These are phyloP conservation scores for Trypanosoma grayi DNA, from an alignment of 208 protist species.

Conservation along the genomic window DNA sequence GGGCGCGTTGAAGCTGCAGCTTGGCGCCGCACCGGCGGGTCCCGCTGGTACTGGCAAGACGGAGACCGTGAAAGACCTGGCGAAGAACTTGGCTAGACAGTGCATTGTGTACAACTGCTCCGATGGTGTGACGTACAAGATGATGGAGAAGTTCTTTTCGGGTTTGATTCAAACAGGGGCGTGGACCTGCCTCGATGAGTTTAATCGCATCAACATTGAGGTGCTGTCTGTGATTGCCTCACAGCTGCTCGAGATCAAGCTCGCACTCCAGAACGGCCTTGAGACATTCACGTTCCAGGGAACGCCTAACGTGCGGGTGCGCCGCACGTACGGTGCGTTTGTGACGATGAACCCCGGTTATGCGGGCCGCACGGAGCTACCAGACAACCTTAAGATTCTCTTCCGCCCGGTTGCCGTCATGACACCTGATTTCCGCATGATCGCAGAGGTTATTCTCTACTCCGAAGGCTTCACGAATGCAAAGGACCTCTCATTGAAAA, in stretches of 20 bases:
- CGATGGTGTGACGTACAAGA: slow-evolving; percentile 97
- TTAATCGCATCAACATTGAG: slow-evolving; percentile 99
- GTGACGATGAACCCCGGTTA: slow-evolving; percentile 99
- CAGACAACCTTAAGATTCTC: slow-evolving; percentile 98
- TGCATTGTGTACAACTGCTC: slow-evolving; percentile 99
- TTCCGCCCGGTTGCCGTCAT: slow-evolving; percentile 98
- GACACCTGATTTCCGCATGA: slow-evolving; percentile 98
- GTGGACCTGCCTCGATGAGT: slow-evolving; percentile 99
- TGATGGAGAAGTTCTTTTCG: slow-evolving; percentile 98
- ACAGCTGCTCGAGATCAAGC: slow-evolving; percentile 95
- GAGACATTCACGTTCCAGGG: slow-evolving; percentile 95
- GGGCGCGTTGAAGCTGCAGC: slow-evolving; percentile 92
- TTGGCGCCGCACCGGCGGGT: slow-evolving; percentile 94
- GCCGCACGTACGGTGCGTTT: slow-evolving; percentile 95
- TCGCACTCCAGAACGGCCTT: slow-evolving; percentile 89
- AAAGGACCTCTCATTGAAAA: slow-evolving; percentile 95
- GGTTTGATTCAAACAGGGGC: slow-evolving; percentile 96
- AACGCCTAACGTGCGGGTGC: slow-evolving; percentile 93
- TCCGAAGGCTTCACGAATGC: slow-evolving; percentile 96
- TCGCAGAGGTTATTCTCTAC: slow-evolving; percentile 98
- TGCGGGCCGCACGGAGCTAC: slow-evolving; percentile 98
- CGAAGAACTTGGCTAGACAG: slow-evolving; percentile 95
- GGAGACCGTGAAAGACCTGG: slow-evolving; percentile 96
- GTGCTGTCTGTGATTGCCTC: slow-evolving; percentile 98
- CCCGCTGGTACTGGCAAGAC: slow-evolving; percentile 98